Base-by-base conservation (phyloP, 495 filamentous ascomycete genomes). In the Parathielavia appendiculata region DNA sequence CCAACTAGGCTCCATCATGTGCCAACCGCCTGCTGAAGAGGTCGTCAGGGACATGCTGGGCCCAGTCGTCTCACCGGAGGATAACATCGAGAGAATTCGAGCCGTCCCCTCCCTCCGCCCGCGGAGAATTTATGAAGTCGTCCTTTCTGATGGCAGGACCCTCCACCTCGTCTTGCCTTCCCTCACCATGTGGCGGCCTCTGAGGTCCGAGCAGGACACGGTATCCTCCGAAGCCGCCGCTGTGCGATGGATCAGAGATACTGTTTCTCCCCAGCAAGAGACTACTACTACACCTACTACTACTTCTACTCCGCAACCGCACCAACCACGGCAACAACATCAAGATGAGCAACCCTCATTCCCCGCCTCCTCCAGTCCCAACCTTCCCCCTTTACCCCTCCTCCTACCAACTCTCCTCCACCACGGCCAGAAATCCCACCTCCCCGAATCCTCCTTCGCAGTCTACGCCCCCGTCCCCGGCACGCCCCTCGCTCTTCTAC, bases 151-250 rank as follows among this genome's bases (percentile, higher is more conserved):
- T 41, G 70, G 66, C 22, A 63, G 59, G 34, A 58, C 60, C 9
- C 51, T 77, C 10, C 38, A 71, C 34, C 70, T 79, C 30, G 67
- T 69, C 22, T 53, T 74, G 9, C 58, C 72, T 13, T 75, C 75
- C 8, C 57, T 64, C 7, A 52, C 71, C 5, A 63, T 64, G 35
- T 57, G 68, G 50, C 69, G 75, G 35, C 66, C 75, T n/a, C 65
- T 79, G 10, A 66, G 76, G 17, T 71, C 65, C 34, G 76, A 79
- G 54, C 68, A 73, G 54, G 59, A 46, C 43, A 60, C 70, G 41
- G 59, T 72, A 20, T 48, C 61, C 11, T 66, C 68, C 35, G 76
- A 76, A 59, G 68, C 71, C 8, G 40, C 63, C 1, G 57, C 69
- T 6, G 59, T 75, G 5, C 52, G 59, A 17, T 77, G 70, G 69